Percentiles rank a stretch among this genome's conserved stretches.
These are phyloP conservation scores for Pythium dissotocum DNA, from an alignment of 352 stramenopile genomes.

Conservation along the genomic window DNA sequence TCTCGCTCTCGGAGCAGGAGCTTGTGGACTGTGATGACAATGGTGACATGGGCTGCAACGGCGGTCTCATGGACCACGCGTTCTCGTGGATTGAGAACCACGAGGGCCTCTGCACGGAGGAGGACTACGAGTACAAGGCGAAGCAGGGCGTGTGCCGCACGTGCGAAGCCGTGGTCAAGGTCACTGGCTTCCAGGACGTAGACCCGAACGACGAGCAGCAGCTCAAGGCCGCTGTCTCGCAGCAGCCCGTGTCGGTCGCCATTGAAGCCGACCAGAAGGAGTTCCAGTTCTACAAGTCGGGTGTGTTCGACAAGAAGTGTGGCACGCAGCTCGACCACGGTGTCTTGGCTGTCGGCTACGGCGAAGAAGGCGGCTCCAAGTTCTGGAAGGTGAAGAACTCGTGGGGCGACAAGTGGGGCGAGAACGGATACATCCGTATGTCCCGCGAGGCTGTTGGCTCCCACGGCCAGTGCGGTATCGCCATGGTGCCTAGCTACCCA, in stretches of 20 bases:
- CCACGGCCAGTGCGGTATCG: conserved; percentile 71
- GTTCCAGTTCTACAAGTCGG: conserved; percentile 97
- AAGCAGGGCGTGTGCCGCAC: conserved; percentile 71
- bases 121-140: conserved; percentile 95
- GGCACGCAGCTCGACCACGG: conserved; percentile 96
- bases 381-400: conserved; percentile 98
- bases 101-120: conserved; percentile 92
- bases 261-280: conserved; percentile 93
- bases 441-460: conserved; percentile 61
- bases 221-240: conserved; percentile 88
- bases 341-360: conserved; percentile 96
- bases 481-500: conserved; percentile 75
- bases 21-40: conserved; percentile 97
- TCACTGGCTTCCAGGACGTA: conserved; percentile 91
- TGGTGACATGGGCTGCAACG: conserved; percentile 96
- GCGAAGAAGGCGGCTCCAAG: conserved; percentile 77
- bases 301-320: conserved; percentile 84
- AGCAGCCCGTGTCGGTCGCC: conserved; percentile 93
- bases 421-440: conserved; percentile 93
- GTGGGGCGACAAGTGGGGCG: conserved; percentile 93
- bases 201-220: conserved; percentile 76
- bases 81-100: conserved; percentile 95
- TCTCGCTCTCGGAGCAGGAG: conserved; percentile 96
- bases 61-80: conserved; percentile 97
- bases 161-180: conserved; percentile 84